These are phyloP conservation scores for Fusarium sp. DNA, from an alignment of 2,329 filamentous ascomycete species.

Conservation along the genomic window DNA sequence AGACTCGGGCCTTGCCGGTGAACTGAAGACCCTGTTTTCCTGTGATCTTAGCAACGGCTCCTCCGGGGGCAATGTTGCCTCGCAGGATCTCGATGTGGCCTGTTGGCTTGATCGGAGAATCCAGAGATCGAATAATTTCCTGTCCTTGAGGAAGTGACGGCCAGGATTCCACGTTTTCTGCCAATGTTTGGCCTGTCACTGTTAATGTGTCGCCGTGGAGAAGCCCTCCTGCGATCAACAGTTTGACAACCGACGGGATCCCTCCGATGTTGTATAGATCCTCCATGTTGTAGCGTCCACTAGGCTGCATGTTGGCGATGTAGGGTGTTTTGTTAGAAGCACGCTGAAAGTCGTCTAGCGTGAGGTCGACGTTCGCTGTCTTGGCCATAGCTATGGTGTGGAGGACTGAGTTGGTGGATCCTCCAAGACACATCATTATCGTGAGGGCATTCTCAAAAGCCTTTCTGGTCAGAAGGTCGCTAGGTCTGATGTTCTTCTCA, in stretches of 20 bases:
- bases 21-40: constrained; percentile 90
- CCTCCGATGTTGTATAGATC: background rate
- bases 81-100: constrained; percentile 89
- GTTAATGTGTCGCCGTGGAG: constrained; percentile 47
- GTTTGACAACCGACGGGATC: background rate
- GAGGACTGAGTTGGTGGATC: background rate
- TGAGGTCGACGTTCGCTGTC: background rate
- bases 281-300: background rate
- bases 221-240: background rate
- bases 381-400: background rate
- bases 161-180: constrained; percentile 81
- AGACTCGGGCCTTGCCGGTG: constrained; percentile 82
- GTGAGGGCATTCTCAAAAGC: background rate
- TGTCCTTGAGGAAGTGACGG: constrained; percentile 82
- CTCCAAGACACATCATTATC: background rate
- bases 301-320: background rate
- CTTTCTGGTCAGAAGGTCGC: background rate
- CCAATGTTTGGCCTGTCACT: constrained; percentile 84
- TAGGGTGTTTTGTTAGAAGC: background rate
- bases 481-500: background rate
- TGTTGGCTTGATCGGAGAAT: constrained; percentile 78
- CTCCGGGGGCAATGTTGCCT: constrained; percentile 87
- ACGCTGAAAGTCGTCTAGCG: background rate
- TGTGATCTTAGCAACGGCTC: constrained; percentile 93
- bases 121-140: constrained; percentile 84